These are phyloP conservation scores for Pichia sp. DNA, from an alignment of 1,139 yeast species.

Conservation along the genomic window DNA sequence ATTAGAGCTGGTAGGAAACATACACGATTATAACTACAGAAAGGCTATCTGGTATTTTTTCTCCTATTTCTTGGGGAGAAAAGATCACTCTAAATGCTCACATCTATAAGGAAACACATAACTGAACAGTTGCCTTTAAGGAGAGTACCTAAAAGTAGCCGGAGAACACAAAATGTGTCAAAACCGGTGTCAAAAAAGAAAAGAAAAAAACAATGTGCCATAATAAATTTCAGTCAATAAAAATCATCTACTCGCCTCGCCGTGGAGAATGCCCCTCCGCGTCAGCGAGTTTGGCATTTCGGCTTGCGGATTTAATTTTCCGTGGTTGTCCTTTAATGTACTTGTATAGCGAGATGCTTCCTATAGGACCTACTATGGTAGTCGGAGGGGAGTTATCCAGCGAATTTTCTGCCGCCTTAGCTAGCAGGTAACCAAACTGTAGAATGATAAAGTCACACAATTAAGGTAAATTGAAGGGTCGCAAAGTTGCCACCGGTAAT, in stretches of 20 bases:
- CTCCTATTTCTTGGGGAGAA: no score
- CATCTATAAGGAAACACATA: neutral
- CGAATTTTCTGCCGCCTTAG: no score
- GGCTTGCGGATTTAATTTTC: neutral
- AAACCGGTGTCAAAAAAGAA: neutral
- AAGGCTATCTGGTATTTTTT: no score
- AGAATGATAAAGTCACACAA: no score
- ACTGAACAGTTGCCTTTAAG: neutral
- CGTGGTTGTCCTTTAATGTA: neutral
- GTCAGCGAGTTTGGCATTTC: neutral
- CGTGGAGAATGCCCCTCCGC: neutral
- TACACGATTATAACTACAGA: no score
- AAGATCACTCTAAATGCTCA: neutral
- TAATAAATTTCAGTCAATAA: neutral
- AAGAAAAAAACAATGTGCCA: neutral
- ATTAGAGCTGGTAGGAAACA: no score
- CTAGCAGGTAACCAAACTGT: no score
- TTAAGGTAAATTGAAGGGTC: no score
- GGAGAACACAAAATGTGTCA: neutral
- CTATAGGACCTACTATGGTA: neutral
- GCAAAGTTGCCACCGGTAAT: neutral
- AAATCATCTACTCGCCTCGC: neutral
- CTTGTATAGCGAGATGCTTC: neutral
- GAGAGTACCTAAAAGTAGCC: neutral
- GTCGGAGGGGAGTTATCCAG: neutral